Percentiles rank a stretch among this genome's conserved stretches.
These are phyloP conservation scores for Lactifluus echinatus DNA, from an alignment of 768 basidiomycete genomes.

Conservation along the genomic window DNA sequence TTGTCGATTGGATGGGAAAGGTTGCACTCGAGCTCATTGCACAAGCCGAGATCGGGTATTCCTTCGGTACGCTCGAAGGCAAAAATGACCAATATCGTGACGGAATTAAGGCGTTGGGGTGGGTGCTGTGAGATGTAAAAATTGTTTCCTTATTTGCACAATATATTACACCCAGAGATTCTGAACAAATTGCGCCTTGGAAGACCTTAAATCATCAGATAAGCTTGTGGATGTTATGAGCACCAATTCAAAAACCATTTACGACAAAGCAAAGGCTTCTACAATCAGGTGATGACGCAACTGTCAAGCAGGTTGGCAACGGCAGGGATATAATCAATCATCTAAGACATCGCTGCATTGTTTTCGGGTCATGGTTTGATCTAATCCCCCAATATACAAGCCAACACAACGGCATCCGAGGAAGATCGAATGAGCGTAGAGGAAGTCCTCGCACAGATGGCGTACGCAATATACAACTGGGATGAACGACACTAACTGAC, in stretches of 20 bases:
- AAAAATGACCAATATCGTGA: too few relatives aligned
- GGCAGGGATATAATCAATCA: conserved; percentile 41
- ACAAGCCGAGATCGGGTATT: conserved; percentile 22
- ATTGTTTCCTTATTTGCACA: conserved; percentile 12
- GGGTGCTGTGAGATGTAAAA: neutral
- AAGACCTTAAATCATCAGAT: too few relatives aligned
- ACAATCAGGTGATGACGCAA: conserved; percentile 28
- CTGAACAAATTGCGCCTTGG: too few relatives aligned
- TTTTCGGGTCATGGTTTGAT: neutral
- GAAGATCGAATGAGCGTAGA: conserved; percentile 28
- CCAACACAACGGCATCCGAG: conserved; percentile 29
- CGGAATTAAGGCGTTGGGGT: conserved; percentile 20
- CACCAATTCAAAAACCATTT: neutral
- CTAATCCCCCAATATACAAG: conserved; percentile 27
- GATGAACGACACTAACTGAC: neutral
- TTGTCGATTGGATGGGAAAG: conserved; percentile 19
- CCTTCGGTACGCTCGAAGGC: conserved; percentile 9
- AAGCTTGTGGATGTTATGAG: too few relatives aligned
- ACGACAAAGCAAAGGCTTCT: conserved; percentile 32
- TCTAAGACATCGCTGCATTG: conserved; percentile 26
- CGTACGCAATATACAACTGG: conserved; percentile 10
- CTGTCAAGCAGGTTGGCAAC: conserved; percentile 28
- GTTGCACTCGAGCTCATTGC: conserved; percentile 21
- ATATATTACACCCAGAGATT: too few relatives aligned
- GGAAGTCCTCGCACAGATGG: conserved; percentile 30